Percentiles rank a stretch among this genome's conserved stretches.
Evolutionary conservation across 257 asterid species (phyloP).

Genomic region (Ajuga chamaepitys): DNA sequence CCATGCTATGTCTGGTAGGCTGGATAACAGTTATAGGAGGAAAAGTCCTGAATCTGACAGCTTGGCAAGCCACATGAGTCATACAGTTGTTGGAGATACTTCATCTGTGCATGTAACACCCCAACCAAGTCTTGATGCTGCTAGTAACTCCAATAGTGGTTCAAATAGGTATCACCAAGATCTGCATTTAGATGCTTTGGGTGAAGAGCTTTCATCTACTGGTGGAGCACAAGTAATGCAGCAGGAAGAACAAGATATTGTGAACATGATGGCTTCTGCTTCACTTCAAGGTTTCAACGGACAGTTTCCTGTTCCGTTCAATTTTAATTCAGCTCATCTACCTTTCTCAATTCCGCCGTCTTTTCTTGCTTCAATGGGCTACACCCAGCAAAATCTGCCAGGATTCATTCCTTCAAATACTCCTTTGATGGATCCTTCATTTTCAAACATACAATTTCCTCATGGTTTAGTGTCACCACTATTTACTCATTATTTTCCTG

Average conservation of each 20-base stretch:
- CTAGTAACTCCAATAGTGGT: slow-evolving; percentile 42
- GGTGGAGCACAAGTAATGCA: slow-evolving; percentile 46
- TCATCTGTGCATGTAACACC: slow-evolving; percentile 34
- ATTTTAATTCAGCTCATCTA: slow-evolving; percentile 51
- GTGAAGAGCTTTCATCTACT: slow-evolving; percentile 56
- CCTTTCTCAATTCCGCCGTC: slow-evolving; percentile 79
- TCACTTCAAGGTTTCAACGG: slow-evolving; percentile 70
- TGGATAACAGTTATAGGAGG: slow-evolving; percentile 38
- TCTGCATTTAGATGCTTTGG: slow-evolving; percentile 36
- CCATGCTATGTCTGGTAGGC: slow-evolving; percentile 32
- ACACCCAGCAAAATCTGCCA: slow-evolving; percentile 53
- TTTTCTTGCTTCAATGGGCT: slow-evolving; percentile 76
- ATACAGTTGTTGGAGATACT: slow-evolving; percentile 40
- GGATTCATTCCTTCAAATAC: slow-evolving; percentile 53
- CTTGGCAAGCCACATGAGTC: slow-evolving; percentile 35
- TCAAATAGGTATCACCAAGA: slow-evolving; percentile 43
- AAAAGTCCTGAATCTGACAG: slow-evolving; percentile 45
- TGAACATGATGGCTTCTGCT: slow-evolving; percentile 80
- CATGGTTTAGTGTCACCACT: slow-evolving; percentile 61
- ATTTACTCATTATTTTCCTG: slow-evolving; percentile 49
- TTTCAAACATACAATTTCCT: slow-evolving; percentile 52
- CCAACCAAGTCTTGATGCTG: slow-evolving; percentile 40
- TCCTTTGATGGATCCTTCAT: slow-evolving; percentile 47
- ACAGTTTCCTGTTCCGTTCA: slow-evolving; percentile 59
- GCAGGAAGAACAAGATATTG: slow-evolving; percentile 82